Evolutionary conservation across 805 yeast genomes (phyloP), one percentile per base, ranked within the genome.

Genomic region (Ogataea corticis): DNA sequence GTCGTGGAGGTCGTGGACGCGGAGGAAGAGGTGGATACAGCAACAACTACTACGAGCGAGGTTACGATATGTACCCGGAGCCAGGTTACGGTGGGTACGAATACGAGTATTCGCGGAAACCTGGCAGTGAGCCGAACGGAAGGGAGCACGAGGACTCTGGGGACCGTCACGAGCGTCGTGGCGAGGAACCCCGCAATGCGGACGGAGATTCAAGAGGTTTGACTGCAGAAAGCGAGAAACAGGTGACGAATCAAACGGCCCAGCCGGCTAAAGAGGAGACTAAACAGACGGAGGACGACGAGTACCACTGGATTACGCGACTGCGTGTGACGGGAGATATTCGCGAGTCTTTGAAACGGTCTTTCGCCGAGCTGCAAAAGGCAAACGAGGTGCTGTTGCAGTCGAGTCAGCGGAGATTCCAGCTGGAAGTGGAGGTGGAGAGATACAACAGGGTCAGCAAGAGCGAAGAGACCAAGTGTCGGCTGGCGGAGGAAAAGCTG

Each of bases 401-500:
- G 23, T 29, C 52, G 3, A 44, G 51, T 3, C 33, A 48, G 16
- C 56, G 59, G 15, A 44, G 54, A 35, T 37, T 62, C 13, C 59
- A 52, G 17, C 36, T 59, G 17, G 66, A 63, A 23, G 46, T 61
- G 27, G 69, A 63, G 18, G 61, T 57, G 34, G 55, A 55, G 32
- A 52, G 58, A 37, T 53, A 52, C 30, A 48, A 52, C 12, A 49
- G 69, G 30, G 44, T 62, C 19, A 41, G 55, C 11, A 48, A 45
- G 25, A 55, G 55, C 33, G 69, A 64, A 33, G 65, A 59, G 14
- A 48, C 52, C 14, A 50, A 57, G 28, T 50, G 59, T 19, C 51
- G 54, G 18, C 40, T 65, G 25, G 55, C 59, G 27, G 73, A 63
- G 35, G 82, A 78, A 49, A 76, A 75, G 52, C 62, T 78, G 34